Conservation (phyloP, 2,329 filamentous ascomycete genomes). For the Diaporthe sp. region DNA sequence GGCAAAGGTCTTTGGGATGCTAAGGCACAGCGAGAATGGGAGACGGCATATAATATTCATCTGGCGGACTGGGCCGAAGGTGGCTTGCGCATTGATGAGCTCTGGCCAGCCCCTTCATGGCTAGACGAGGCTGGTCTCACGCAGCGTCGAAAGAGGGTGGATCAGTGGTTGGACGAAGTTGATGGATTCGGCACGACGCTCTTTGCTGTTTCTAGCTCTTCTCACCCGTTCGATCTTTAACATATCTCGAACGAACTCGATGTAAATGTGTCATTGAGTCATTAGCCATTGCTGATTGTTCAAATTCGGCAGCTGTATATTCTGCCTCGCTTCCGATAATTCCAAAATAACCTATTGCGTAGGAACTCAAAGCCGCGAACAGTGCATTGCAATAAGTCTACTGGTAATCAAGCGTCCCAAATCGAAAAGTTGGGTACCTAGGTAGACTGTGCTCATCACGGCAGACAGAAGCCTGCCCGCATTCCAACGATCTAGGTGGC, state of each 20-base stretch:
- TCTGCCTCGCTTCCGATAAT: too few relatives aligned
- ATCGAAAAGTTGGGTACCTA: too few relatives aligned
- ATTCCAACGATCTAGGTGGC: too few relatives aligned
- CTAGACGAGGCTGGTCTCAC: slow-evolving; percentile 48
- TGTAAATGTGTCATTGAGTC: too few relatives aligned
- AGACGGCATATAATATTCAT: slow-evolving; percentile 55
- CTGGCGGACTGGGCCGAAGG: slow-evolving; percentile 57
- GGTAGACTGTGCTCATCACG: too few relatives aligned
- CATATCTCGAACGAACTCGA: neutral
- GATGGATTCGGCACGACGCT: slow-evolving; percentile 69
- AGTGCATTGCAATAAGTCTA: too few relatives aligned
- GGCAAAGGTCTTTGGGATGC: slow-evolving; percentile 59
- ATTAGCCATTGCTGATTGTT: too few relatives aligned
- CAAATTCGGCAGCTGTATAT: too few relatives aligned
- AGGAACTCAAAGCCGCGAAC: too few relatives aligned
- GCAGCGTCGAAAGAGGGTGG: slow-evolving; percentile 53
- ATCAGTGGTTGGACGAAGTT: slow-evolving; percentile 61
- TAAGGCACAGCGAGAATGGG: slow-evolving; percentile 54
- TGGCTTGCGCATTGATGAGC: slow-evolving; percentile 60
- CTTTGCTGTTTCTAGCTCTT: slow-evolving; percentile 49
- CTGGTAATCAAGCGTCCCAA: too few relatives aligned
- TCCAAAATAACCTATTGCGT: too few relatives aligned
- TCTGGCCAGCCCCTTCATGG: slow-evolving; percentile 58
- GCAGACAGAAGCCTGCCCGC: too few relatives aligned
- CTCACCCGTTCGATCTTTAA: neutral